These are phyloP conservation scores for Hypomontagnella monticulosa DNA, from an alignment of 495 filamentous ascomycete species.

Conservation along the genomic window DNA sequence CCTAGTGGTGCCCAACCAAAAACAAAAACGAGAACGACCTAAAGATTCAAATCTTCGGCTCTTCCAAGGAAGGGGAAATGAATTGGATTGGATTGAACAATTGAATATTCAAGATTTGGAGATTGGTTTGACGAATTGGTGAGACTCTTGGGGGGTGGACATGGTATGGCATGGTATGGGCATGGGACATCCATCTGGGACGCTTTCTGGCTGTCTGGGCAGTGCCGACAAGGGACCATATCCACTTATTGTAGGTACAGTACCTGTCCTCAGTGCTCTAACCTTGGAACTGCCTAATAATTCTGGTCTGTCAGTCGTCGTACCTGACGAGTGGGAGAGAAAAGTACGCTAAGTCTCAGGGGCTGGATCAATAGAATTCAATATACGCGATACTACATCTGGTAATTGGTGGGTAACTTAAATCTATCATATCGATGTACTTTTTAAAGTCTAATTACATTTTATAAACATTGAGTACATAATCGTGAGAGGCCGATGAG, in stretches of 20 bases:
- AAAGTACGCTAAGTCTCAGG: constrained; percentile 52
- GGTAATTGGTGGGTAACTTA: too few relatives aligned
- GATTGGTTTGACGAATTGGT: constrained; percentile 39
- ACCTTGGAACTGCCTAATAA: too few relatives aligned
- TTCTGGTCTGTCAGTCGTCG: constrained; percentile 7
- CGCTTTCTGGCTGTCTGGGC: not conserved
- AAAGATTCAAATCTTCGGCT: constrained; percentile 24
- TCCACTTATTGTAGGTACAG: constrained; percentile 17
- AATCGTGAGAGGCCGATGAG: too few relatives aligned
- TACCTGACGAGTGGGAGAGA: constrained; percentile 43
- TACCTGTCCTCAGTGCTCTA: too few relatives aligned
- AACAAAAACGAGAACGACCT: constrained; percentile 16
- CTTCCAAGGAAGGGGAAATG: constrained; percentile 30
- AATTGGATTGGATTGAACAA: constrained; percentile 14
- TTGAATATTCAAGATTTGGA: constrained; percentile 30
- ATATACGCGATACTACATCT: too few relatives aligned
- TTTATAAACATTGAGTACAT: too few relatives aligned
- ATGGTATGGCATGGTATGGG: not conserved
- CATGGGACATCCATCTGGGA: not conserved
- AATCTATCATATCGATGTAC: too few relatives aligned
- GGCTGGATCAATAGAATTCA: constrained; percentile 6
- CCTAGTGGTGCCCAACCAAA: constrained; percentile 14
- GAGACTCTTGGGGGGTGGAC: too few relatives aligned
- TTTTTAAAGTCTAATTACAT: too few relatives aligned
- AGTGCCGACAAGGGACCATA: constrained; percentile 12